These are phyloP conservation scores for Hypholoma sublateritium DNA, from an alignment of 768 basidiomycete genomes.

Conservation along the genomic window DNA sequence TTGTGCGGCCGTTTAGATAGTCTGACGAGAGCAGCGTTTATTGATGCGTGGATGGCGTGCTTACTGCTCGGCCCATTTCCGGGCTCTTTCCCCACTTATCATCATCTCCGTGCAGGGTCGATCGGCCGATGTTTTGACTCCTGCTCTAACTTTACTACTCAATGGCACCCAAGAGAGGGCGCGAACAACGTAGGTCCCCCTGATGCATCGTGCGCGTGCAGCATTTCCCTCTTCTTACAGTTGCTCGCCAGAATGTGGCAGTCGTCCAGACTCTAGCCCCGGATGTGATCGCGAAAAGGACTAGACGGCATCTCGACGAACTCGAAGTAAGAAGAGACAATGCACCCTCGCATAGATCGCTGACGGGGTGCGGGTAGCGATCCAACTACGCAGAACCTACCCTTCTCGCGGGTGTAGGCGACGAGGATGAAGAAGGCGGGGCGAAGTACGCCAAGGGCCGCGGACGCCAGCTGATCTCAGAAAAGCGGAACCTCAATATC, in stretches of 20 bases:
- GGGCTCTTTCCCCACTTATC: conserved; percentile 3
- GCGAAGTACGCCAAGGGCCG: conserved; percentile 59
- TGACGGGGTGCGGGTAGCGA: conserved; percentile 41
- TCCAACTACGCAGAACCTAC: conserved; percentile 75
- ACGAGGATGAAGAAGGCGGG: conserved; percentile 46
- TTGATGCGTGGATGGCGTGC: conserved; percentile 29
- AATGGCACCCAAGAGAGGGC: conserved; percentile 50
- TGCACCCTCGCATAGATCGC: conserved; percentile 8
- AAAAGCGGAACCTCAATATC: conserved; percentile 61
- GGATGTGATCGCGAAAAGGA: conserved; percentile 74
- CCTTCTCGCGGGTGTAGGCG: conserved; percentile 41
- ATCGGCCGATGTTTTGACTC: conserved; percentile 19
- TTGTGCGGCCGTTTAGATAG: background rate
- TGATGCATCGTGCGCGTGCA: background rate
- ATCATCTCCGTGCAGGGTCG: conserved; percentile 2
- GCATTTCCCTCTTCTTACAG: conserved; percentile 22
- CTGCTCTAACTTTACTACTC: conserved; percentile 9
- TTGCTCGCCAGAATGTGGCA: conserved; percentile 50
- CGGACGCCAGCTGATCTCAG: conserved; percentile 76
- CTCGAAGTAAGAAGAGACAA: conserved; percentile 57
- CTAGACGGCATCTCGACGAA: conserved; percentile 77
- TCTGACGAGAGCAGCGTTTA: background rate
- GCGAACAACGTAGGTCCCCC: conserved; percentile 44
- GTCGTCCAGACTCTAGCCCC: conserved; percentile 46
- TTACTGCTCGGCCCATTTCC: conserved; percentile 1